Evolutionary conservation across 257 asterid species (phyloP).

Genomic region (Catharanthus roseus): DNA sequence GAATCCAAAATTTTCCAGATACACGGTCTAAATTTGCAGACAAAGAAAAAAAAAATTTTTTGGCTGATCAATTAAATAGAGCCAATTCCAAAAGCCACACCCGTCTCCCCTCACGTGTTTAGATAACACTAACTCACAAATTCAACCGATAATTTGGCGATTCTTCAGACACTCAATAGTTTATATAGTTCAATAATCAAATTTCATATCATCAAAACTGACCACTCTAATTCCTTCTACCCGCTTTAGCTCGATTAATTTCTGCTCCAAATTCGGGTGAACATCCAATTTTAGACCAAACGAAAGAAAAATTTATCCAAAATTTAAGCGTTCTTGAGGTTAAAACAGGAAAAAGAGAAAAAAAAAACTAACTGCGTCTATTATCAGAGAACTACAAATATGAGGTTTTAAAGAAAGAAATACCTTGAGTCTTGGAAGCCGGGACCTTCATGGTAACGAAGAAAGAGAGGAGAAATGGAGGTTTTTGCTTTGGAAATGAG

Average conservation of each 20-base stretch:
- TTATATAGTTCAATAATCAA: not conserved
- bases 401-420: too few relatives aligned
- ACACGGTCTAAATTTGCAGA: not conserved
- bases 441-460: slow-evolving; percentile 41
- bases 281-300: not conserved
- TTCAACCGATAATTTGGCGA: not conserved
- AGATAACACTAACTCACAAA: not conserved
- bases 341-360: too few relatives aligned
- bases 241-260: not conserved
- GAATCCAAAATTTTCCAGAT: not conserved
- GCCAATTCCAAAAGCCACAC: not conserved
- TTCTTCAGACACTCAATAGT: not conserved
- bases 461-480: not conserved
- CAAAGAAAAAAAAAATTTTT: too few relatives aligned
- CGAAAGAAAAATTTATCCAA: not conserved
- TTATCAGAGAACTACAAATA: not conserved
- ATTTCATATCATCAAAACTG: not conserved
- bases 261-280: not conserved
- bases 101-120: not conserved
- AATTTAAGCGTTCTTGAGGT: not conserved
- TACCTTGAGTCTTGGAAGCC: slow-evolving; percentile 53
- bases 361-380: not conserved
- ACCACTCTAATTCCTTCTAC: not conserved
- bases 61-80: not conserved
- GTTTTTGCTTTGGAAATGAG: not conserved